Evolutionary conservation across 345 rosid species (phyloP).

Genomic region (Mercurialis annua): DNA sequence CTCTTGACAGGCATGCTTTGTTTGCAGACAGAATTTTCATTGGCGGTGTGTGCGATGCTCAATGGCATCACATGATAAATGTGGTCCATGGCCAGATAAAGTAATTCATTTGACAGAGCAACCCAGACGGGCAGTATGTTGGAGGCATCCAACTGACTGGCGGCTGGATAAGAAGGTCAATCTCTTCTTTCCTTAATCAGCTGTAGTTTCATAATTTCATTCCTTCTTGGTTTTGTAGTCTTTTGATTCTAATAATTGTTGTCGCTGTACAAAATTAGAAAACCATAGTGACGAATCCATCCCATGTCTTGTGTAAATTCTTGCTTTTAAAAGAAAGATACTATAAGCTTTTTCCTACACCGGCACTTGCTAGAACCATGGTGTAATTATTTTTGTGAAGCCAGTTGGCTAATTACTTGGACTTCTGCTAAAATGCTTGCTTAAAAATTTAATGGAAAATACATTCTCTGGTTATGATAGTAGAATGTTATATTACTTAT

Average conservation of each 20-base stretch:
- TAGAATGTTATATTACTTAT: not conserved
- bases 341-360: not conserved
- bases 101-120: constrained; percentile 52
- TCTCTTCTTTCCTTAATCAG: constrained; percentile 47
- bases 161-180: constrained; percentile 66
- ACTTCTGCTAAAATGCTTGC: not conserved
- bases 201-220: constrained; percentile 8
- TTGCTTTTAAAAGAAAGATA: not conserved
- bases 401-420: not conserved
- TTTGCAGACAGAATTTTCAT: constrained; percentile 57
- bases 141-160: constrained; percentile 89
- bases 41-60: constrained; percentile 72
- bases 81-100: constrained; percentile 75
- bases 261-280: not conserved
- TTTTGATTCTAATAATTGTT: not conserved
- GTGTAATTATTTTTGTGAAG: not conserved
- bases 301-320: not conserved
- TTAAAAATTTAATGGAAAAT: not conserved
- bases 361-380: not conserved
- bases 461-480: not conserved
- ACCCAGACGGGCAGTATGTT: constrained; percentile 71
- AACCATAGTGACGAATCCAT: not conserved
- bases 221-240: not conserved
- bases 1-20: constrained; percentile 61
- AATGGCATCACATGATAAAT: constrained; percentile 71